A percentile compares a stretch with the other conserved stretches of the same genome.
Conservation (phyloP, 805 yeast genomes). For the Wickerhamiella hasegawae region DNA sequence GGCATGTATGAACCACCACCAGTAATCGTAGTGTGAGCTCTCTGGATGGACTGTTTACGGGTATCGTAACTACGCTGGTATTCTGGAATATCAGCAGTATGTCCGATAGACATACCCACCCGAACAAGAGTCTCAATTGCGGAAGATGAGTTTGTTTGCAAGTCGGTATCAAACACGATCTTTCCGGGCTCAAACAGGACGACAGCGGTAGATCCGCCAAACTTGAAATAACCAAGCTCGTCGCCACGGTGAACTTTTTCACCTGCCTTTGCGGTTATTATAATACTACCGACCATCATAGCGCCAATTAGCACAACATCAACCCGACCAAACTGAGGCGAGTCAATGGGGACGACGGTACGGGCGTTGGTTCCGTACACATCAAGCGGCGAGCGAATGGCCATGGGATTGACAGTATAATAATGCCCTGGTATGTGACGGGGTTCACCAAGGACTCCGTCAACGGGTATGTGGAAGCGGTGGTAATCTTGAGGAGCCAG, state of each 20-base stretch:
- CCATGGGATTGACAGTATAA: slow-evolving; percentile 96
- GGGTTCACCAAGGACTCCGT: slow-evolving; percentile 54
- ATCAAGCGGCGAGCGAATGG: slow-evolving; percentile 71
- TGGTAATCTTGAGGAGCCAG: slow-evolving; percentile 97
- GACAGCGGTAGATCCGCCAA: slow-evolving; percentile 86
- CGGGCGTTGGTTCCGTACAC: slow-evolving; percentile 88
- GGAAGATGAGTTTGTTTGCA: slow-evolving; percentile 41
- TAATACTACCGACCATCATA: slow-evolving; percentile 94
- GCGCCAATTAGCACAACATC: slow-evolving; percentile 82
- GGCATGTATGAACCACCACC: slow-evolving; percentile 20
- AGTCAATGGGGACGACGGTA: slow-evolving; percentile 57
- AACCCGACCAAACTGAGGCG: slow-evolving; percentile 63
- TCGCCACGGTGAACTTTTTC: slow-evolving; percentile 48
- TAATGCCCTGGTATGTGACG: slow-evolving; percentile 71
- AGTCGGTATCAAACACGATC: slow-evolving; percentile 51
- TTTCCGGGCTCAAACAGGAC: slow-evolving; percentile 36
- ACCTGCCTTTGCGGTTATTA: slow-evolving; percentile 50
- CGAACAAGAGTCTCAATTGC: slow-evolving; percentile 69
- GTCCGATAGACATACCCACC: slow-evolving; percentile 90
- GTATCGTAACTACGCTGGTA: slow-evolving; percentile 14
- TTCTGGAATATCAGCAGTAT: slow-evolving; percentile 22
- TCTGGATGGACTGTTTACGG: slow-evolving; percentile 11
- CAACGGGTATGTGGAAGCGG: slow-evolving; percentile 78
- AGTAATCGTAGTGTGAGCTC: slow-evolving; percentile 14
- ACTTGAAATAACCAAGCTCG: slow-evolving; percentile 86